phyloP scores from a whole-genome alignment of 768 basidiomycete species.

The Naematelia aurantialba region DNA sequence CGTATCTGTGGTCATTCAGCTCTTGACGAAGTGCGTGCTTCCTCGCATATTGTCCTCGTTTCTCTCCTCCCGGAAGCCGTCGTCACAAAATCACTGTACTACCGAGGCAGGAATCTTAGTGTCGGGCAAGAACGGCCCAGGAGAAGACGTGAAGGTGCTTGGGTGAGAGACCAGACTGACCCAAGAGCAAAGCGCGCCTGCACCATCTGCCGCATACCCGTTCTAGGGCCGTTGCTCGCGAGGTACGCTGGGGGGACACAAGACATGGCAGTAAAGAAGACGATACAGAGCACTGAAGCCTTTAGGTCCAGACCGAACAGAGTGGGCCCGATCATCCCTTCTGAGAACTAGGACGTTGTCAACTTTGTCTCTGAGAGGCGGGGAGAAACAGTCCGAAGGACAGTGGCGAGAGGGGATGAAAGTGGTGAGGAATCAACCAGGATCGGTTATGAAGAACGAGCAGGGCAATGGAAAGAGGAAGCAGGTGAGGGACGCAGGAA shows the following conservation, averaged over 20 bases:
- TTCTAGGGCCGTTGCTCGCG: constrained; percentile 56
- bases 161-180: too few relatives aligned
- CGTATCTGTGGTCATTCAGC: constrained; percentile 42
- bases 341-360: constrained; percentile 30
- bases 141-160: too few relatives aligned
- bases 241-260: constrained; percentile 16
- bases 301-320: constrained; percentile 29
- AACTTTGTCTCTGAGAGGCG: not conserved
- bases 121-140: too few relatives aligned
- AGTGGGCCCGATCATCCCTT: constrained; percentile 32
- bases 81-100: too few relatives aligned
- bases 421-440: too few relatives aligned
- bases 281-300: constrained; percentile 27
- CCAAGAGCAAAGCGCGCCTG: constrained; percentile 53
- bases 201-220: constrained; percentile 78
- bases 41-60: too few relatives aligned
- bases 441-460: not conserved
- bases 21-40: too few relatives aligned
- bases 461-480: too few relatives aligned
- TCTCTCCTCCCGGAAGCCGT: too few relatives aligned
- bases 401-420: not conserved
- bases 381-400: not conserved
- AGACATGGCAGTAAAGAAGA: constrained; percentile 25
- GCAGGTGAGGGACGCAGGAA: not conserved
- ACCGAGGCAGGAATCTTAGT: too few relatives aligned